phyloP scores from a whole-genome alignment of 441 rosid species.

The Melastoma candidum region DNA sequence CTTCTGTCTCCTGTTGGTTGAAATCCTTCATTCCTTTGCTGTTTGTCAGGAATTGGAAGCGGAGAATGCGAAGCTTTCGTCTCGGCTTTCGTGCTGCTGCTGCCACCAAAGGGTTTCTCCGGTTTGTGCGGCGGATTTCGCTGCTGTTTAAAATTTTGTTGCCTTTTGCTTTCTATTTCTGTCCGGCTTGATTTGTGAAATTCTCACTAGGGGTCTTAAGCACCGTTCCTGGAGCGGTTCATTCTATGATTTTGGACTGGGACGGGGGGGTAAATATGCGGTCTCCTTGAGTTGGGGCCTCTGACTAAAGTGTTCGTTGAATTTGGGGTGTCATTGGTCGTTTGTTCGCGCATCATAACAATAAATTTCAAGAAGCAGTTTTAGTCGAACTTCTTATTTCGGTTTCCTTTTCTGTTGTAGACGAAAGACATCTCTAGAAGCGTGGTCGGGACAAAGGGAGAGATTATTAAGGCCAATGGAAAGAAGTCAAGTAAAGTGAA shows the following conservation, averaged over 20 bases:
- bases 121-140: background rate
- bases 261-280: too few relatives aligned
- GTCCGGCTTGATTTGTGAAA: background rate
- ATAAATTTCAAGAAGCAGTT: background rate
- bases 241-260: too few relatives aligned
- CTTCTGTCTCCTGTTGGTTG: background rate
- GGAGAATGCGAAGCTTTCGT: constrained; percentile 42
- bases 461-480: constrained; percentile 13
- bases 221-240: too few relatives aligned
- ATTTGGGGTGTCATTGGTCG: background rate
- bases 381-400: background rate
- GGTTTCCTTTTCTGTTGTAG: constrained; percentile 15
- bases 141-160: background rate
- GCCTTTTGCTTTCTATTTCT: background rate
- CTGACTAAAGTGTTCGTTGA: too few relatives aligned
- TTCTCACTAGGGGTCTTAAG: too few relatives aligned
- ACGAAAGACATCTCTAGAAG: constrained; percentile 6
- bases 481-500: constrained; percentile 25
- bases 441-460: constrained; percentile 18
- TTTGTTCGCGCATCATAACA: too few relatives aligned
- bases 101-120: constrained; percentile 36
- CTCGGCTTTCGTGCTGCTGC: constrained; percentile 42
- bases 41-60: constrained; percentile 47
- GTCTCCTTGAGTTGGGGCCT: too few relatives aligned
- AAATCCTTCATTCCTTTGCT: background rate